Evolutionary conservation across 2,329 filamentous ascomycete genomes (phyloP).

Genomic region (Fusarium pseudoanthophilum): DNA sequence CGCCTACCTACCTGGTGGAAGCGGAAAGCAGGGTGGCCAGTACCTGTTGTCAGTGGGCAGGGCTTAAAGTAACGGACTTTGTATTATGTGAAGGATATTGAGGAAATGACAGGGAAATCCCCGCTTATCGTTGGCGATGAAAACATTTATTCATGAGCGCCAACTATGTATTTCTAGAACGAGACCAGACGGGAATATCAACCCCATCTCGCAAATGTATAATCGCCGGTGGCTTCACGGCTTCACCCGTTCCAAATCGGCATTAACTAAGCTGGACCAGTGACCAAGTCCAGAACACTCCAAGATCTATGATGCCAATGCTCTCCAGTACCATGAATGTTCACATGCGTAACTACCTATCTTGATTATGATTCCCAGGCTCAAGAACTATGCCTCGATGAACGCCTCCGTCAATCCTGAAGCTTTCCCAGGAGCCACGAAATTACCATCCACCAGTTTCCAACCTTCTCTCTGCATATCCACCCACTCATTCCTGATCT

Average conservation of each 20-base stretch:
- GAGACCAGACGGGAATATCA: constrained; percentile 38
- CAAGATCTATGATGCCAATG: not conserved
- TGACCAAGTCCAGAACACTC: not conserved
- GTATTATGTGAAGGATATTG: constrained; percentile 29
- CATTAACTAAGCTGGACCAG: not conserved
- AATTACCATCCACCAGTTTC: constrained; percentile 63
- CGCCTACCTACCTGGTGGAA: constrained; percentile 86
- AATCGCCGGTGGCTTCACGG: constrained; percentile 13
- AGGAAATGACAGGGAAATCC: constrained; percentile 46
- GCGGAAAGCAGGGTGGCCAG: constrained; percentile 71
- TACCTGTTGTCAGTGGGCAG: constrained; percentile 65
- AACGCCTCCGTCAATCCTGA: constrained; percentile 52
- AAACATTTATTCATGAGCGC: constrained; percentile 38
- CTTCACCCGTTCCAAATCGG: not conserved
- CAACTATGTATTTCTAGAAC: constrained; percentile 52
- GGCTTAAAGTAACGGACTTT: constrained; percentile 43
- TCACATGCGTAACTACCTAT: not conserved
- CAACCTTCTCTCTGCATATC: constrained; percentile 74
- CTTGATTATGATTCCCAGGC: not conserved
- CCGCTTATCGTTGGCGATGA: constrained; percentile 50
- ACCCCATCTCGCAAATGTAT: constrained; percentile 41
- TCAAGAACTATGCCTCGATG: constrained; percentile 46
- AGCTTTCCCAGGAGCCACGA: constrained; percentile 53
- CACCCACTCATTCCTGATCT: constrained; percentile 77
- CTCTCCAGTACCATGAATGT: not conserved